Evolutionary conservation across 2,329 filamentous ascomycete genomes (phyloP), one percentile per base, ranked within the genome.

Genomic region (Fusarium pseudonygamai): DNA sequence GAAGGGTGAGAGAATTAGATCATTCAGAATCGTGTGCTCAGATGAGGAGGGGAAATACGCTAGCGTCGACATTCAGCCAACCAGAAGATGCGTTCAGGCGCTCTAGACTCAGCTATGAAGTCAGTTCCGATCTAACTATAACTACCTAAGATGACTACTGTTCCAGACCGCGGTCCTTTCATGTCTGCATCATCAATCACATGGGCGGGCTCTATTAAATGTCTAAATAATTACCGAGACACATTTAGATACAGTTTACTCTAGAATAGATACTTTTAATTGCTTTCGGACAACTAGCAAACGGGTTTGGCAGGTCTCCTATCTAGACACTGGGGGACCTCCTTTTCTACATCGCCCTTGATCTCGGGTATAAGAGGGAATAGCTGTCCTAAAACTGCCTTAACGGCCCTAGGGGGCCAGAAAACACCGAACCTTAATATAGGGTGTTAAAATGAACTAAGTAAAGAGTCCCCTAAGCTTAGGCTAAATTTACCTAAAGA

Each of bases 231-330:
- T 1, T 43, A 24, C 7, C 1, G 3, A 26, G 0, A 43, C n/a
- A 3, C 16, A 5, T 3, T 2, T 18, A 9, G 7, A 26, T 18
- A 26, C 42, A 0, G n/a, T 24, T 7, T 18, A 3, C 9, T 7
- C n/a, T 43, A 18, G 0, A 12, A 8, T 18, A 5, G n/a, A 8
- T 7, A 0, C 13, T 5, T 24, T 24, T 13, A 2, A 3, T 34
- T 13, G 2, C 5, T 6, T 45, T 45, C 11, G 0, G 2, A 9
- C 16, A 24, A 26, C 16, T 0, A 7, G n/a, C 1, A 26, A 24
- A 24, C 16, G n/a, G 3, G 11, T 13, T 18, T 3, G n/a, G 3
- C 3, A 12, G 10, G 11, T 7, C n/a, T 43, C 42, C 10, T 6
- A 30, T 8, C 7, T 11, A 8, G n/a, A 43, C n/a, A 43, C 15